Percentiles rank a stretch among this genome's conserved stretches.
These are phyloP conservation scores for Penicillium angulare DNA, from an alignment of 495 filamentous ascomycete species.

Conservation along the genomic window DNA sequence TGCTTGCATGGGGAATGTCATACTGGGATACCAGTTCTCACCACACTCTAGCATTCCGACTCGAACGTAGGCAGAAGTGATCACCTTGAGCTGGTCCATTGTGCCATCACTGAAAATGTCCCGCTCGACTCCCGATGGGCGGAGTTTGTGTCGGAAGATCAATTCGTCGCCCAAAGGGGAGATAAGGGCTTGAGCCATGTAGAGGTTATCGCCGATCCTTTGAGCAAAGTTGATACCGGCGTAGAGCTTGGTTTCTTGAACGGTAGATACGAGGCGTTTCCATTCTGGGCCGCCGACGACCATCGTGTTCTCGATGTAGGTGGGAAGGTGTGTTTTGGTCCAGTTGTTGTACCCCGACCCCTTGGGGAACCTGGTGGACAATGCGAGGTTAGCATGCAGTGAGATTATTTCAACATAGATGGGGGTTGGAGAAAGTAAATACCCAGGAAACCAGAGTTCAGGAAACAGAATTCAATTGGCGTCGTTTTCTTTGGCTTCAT, in stretches of 20 bases:
- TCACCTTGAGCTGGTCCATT: background rate
- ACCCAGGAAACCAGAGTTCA: slow-evolving; percentile 1
- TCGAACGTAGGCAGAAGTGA: background rate
- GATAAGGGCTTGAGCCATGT: background rate
- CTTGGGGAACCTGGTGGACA: too few species aligned
- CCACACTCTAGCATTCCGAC: background rate
- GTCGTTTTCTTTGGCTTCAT: background rate
- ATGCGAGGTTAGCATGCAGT: too few species aligned
- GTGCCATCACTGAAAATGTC: background rate
- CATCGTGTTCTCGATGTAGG: background rate
- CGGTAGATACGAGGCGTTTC: too few species aligned
- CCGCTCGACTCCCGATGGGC: background rate
- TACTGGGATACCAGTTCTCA: background rate
- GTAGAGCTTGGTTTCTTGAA: too few species aligned
- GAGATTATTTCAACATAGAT: too few species aligned
- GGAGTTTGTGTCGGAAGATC: background rate
- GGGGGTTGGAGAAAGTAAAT: background rate
- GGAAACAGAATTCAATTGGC: background rate
- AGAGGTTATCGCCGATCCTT: background rate
- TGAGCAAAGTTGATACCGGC: background rate
- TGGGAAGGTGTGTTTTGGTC: too few species aligned
- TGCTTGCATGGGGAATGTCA: background rate
- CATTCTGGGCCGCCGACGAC: too few species aligned
- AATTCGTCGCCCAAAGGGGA: background rate
- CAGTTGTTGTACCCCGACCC: too few species aligned